Evolutionary conservation across 345 rosid genomes (phyloP).

Genomic region (Jatropha curcas): DNA sequence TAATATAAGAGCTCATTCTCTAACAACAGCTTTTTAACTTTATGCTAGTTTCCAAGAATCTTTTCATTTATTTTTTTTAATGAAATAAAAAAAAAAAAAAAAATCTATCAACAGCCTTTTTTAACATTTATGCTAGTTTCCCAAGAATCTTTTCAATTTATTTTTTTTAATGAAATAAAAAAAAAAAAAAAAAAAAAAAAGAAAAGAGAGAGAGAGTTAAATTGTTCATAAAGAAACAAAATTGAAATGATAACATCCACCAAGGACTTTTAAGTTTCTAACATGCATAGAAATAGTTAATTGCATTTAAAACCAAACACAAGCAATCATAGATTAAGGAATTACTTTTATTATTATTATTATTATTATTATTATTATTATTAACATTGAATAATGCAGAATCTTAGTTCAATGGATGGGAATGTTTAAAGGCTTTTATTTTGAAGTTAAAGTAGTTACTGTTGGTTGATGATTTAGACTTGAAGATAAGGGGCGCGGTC

Average conservation of each 20-base stretch:
- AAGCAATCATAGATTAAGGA: neutral
- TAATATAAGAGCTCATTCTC: too few species aligned
- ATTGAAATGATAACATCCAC: neutral
- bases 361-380: too few species aligned
- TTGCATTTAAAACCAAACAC: neutral
- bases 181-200: too few species aligned
- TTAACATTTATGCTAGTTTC: too few species aligned
- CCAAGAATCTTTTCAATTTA: too few species aligned
- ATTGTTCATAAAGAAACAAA: neutral
- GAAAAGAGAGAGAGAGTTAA: too few species aligned
- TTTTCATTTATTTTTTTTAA: too few species aligned
- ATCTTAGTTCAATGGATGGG: neutral
- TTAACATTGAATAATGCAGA: neutral
- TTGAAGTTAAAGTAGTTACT: constrained; percentile 25
- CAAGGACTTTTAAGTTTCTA: neutral
- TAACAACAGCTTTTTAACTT: too few species aligned
- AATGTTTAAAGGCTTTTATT: constrained; percentile 21
- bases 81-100: too few species aligned
- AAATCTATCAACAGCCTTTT: too few species aligned
- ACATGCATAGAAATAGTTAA: neutral
- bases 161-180: too few species aligned
- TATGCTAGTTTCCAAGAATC: too few species aligned
- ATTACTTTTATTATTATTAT: neutral
- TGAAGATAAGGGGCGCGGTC: neutral
- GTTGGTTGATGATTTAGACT: constrained; percentile 33